Percentiles rank a stretch among this genome's conserved stretches.
Conservation (phyloP, 805 yeast genomes). For the Sungouiozyma ichnusensis region DNA sequence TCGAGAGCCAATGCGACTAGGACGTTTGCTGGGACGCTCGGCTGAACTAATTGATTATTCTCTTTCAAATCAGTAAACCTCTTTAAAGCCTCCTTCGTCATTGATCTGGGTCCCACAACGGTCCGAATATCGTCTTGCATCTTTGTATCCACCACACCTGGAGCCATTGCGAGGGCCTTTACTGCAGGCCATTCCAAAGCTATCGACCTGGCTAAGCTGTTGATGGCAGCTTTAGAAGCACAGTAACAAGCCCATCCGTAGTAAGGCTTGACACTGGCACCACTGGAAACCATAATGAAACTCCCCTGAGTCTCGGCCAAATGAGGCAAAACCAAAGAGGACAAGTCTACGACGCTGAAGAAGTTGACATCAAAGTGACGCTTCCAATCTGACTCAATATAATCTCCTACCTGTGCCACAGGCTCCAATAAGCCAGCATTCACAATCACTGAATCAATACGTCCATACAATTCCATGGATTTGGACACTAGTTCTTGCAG, state of each 20-base stretch:
- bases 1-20: conserved; percentile 54
- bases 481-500: conserved; percentile 31
- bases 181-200: conserved; percentile 48
- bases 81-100: conserved; percentile 50
- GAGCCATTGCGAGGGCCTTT: conserved; percentile 63
- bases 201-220: conserved; percentile 58
- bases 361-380: conserved; percentile 62
- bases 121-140: conserved; percentile 82
- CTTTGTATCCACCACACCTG: conserved; percentile 86
- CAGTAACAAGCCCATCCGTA: conserved; percentile 83
- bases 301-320: conserved; percentile 47
- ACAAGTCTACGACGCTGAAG: conserved; percentile 60
- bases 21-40: conserved; percentile 62
- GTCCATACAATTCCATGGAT: conserved; percentile 43
- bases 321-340: conserved; percentile 44
- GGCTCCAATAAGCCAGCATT: conserved; percentile 84
- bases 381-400: conserved; percentile 47
- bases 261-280: conserved; percentile 53
- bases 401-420: conserved; percentile 39
- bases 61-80: conserved; percentile 56
- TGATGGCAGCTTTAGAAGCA: conserved; percentile 81
- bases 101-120: conserved; percentile 40
- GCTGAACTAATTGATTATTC: conserved; percentile 48
- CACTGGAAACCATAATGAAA: conserved; percentile 77
- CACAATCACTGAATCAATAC: conserved; percentile 53